Conservation (phyloP, 768 basidiomycete species). For the Cubamyces lactineus region DNA sequence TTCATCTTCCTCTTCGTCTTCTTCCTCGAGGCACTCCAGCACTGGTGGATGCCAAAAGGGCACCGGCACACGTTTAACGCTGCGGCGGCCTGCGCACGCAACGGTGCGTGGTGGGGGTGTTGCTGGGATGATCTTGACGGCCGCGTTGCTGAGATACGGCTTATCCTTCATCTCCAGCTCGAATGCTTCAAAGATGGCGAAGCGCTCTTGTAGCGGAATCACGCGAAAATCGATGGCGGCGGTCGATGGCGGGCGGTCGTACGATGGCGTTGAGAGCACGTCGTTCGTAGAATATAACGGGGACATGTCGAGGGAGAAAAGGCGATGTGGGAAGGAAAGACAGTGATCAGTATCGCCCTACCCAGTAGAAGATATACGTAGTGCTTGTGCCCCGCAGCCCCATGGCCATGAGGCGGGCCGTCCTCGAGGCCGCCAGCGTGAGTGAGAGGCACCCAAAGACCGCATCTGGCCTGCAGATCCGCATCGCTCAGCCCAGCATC, state of each 20-base stretch:
- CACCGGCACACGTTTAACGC: constrained; percentile 16
- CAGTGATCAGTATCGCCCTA: background rate
- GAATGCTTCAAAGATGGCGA: constrained; percentile 15
- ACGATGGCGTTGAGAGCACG: background rate
- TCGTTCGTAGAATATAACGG: background rate
- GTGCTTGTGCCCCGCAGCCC: background rate
- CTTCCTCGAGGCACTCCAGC: constrained; percentile 10
- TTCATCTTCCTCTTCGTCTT: constrained; percentile 1
- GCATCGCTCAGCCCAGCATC: background rate
- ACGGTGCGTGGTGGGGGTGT: background rate
- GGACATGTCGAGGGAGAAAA: constrained; percentile 2
- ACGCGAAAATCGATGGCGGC: background rate
- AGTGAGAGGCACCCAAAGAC: background rate
- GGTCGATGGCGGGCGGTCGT: background rate
- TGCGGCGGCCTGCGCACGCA: constrained; percentile 8
- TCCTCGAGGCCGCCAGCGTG: background rate
- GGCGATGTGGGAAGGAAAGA: constrained; percentile 9
- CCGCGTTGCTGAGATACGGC: background rate
- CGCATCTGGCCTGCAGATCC: constrained; percentile 9
- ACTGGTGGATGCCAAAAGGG: constrained; percentile 5
- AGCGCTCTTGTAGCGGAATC: constrained; percentile 9
- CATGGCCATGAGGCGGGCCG: constrained; percentile 1
- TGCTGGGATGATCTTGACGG: background rate
- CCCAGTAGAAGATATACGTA: constrained; percentile 4
- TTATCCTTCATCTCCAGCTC: constrained; percentile 2